Base-by-base conservation (phyloP, 1,284 basidiomycete species). In the Austroboletus niveus region DNA sequence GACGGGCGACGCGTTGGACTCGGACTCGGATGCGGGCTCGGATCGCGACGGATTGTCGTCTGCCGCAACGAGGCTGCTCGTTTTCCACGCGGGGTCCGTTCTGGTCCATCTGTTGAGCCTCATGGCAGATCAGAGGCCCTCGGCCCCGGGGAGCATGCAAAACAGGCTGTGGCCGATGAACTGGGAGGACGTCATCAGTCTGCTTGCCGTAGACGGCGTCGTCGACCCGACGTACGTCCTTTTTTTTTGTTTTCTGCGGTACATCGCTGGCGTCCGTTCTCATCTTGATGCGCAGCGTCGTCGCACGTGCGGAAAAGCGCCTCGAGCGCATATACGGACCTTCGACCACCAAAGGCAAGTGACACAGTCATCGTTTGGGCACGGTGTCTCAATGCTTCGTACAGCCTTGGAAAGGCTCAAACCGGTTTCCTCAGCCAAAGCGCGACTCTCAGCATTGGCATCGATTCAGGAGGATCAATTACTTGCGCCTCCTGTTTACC, bases 121-220 rank as follows among this genome's bases (percentile, higher is more conserved):
- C 48, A 40, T 66, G 47, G 65, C 52, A 3, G 56, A 65, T 36
- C 64, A 66, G 20, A 47, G 64, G 4, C 68, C 64, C 45, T 53
- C 59, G 15, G 63, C 55, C 7, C 51, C 66, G 24, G 68, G 56
- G 32, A 70, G 66, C 42, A 68, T 69, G 66, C 68, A 66, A 41
- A 69, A 68, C 45, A 64, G 68, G 45, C 55, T 66, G 3, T 60
- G 49, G 49, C 49, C 57, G 8, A 61, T 66, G 60, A 59, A 66
- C 29, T 70, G 68, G 68, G 54, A 70, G 51, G 64, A 69, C 50
- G 57, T 66, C 34, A 48, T 69, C 38, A 52, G 49, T 34, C 47
- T 65, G 1, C 47, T 69, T 35, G 57, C 60, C 22, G 60, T 56
- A 43, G 42, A 47, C n/a, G 57, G 54, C 9, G 38, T 45, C 44